phyloP scores from a whole-genome alignment of 495 filamentous ascomycete species.

The Penicillium daleae region DNA sequence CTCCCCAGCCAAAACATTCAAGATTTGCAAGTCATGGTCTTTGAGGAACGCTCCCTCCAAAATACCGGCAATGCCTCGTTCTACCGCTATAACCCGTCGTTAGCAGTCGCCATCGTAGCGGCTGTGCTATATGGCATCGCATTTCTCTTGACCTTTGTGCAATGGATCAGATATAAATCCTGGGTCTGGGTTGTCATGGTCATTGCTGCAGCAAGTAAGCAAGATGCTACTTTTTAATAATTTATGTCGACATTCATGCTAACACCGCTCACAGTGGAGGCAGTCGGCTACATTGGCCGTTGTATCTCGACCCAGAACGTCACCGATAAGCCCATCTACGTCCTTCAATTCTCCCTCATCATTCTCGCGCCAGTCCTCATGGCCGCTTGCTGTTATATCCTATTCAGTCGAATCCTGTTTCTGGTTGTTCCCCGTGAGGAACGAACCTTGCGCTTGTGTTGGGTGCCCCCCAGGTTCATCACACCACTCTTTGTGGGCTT shows the following conservation, averaged over 20 bases:
- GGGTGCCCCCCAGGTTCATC: conserved; percentile 50
- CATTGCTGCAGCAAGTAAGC: conserved; percentile 47
- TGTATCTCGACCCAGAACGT: conserved; percentile 39
- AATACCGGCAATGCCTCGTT: neutral
- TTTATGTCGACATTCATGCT: neutral
- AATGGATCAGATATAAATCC: conserved; percentile 45
- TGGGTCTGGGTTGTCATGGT: conserved; percentile 54
- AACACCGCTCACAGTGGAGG: conserved; percentile 42
- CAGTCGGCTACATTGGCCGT: conserved; percentile 48
- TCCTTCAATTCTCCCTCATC: conserved; percentile 44
- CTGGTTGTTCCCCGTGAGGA: conserved; percentile 44
- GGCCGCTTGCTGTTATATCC: conserved; percentile 59
- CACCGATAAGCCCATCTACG: conserved; percentile 31
- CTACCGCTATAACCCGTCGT: conserved; percentile 56
- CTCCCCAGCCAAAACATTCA: neutral
- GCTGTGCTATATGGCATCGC: conserved; percentile 49
- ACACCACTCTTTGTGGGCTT: conserved; percentile 40
- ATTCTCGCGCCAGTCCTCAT: conserved; percentile 49
- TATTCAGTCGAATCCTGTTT: conserved; percentile 55
- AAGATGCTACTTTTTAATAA: neutral
- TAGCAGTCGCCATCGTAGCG: conserved; percentile 53
- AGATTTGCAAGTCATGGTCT: neutral
- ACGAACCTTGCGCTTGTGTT: conserved; percentile 45
- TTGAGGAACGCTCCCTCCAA: neutral
- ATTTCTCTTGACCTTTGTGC: conserved; percentile 40